These are phyloP conservation scores for Verticillium tricorpus DNA, from an alignment of 2,329 filamentous ascomycete species.

Conservation along the genomic window DNA sequence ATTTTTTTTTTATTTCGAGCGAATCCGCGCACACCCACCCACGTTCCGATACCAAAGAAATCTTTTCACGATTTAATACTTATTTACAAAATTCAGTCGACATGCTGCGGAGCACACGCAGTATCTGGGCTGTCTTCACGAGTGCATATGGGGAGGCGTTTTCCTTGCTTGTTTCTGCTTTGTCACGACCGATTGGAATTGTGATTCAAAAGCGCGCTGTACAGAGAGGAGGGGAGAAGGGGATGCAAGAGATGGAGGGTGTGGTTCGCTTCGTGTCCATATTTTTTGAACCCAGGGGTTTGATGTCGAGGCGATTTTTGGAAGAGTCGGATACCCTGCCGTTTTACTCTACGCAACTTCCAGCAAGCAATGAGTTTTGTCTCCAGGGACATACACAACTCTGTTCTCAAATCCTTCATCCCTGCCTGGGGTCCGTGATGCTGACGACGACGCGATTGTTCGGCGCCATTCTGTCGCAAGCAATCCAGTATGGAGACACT, in stretches of 20 bases:
- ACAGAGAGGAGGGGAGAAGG: background rate
- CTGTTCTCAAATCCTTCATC: too few species aligned
- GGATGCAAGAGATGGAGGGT: background rate
- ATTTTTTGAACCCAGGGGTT: background rate
- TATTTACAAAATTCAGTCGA: background rate
- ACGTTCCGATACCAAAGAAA: background rate
- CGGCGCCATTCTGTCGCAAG: background rate
- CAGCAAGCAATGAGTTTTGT: background rate
- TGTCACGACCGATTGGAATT: background rate
- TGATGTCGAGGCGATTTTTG: background rate
- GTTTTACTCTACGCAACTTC: background rate
- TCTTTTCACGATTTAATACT: background rate
- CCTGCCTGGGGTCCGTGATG: background rate
- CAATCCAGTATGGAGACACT: background rate
- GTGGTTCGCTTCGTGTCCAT: background rate
- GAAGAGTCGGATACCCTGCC: background rate
- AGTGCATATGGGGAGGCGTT: conserved; percentile 4
- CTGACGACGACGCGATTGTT: background rate
- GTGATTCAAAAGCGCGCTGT: background rate
- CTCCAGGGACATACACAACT: background rate
- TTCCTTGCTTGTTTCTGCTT: background rate
- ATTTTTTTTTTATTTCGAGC: background rate
- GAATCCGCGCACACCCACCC: background rate
- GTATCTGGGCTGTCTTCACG: background rate
- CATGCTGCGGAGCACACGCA: background rate